Evolutionary conservation across 2,329 filamentous ascomycete genomes (phyloP), one percentile per base, ranked within the genome.

Genomic region (Daldinia sp.): DNA sequence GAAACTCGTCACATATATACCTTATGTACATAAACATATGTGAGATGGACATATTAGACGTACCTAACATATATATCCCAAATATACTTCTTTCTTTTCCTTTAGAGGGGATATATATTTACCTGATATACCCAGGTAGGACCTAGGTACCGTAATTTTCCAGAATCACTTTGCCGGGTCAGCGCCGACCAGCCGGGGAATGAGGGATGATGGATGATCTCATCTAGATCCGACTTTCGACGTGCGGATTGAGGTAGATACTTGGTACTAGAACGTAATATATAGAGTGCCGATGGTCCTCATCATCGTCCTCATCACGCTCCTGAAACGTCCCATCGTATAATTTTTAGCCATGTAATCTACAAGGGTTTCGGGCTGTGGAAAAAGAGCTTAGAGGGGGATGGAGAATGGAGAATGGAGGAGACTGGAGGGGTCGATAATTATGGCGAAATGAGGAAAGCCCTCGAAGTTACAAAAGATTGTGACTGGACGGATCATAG

Each of bases 401-500:
- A n/a, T n/a, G n/a, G n/a, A n/a, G n/a, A n/a, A n/a, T n/a, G n/a
- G n/a, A n/a, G n/a, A n/a, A n/a, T n/a, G n/a, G n/a, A n/a, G n/a
- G n/a, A n/a, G n/a, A 47, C 49, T 34, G 34, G 47, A 47, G 54
- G 45, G 56, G 56, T 67, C 41, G 65, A 63, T 57, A 50, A 49
- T 66, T 66, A 59, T 61, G 63, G 66, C 63, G 35, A 55, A 68
- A 66, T 58, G 56, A 34, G 65, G 65, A 68, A 68, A 50, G 29
- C 10, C 9, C 29, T 50, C 52, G 49, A 60, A 43, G 60, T 58
- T 57, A 30, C 51, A 57, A 52, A n/a, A 57, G 60, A 58, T 55
- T 30, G 32, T 61, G 41, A 63, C 55, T 62, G 62, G 56, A n/a
- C 56, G 62, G 59, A 65, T 54, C 49, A 10, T 60, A 55, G 52